A percentile compares a stretch with the other conserved stretches of the same genome.
phyloP scores from a whole-genome alignment of 768 basidiomycete species.

The Galerina sulciceps region DNA sequence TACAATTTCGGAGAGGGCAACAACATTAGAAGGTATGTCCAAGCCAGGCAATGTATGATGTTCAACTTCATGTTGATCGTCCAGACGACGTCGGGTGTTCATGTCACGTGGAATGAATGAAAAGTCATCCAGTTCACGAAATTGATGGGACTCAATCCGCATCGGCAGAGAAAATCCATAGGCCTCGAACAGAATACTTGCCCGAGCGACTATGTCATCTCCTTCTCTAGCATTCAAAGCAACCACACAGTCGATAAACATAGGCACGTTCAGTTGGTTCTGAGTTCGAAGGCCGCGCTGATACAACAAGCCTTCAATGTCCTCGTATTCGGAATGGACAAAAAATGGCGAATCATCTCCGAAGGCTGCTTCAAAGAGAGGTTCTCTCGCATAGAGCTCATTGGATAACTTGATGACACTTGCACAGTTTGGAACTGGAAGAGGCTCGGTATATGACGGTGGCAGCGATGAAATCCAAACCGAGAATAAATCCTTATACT shows the following conservation, averaged over 20 bases:
- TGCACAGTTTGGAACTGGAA: slow-evolving; percentile 39
- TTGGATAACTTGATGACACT: slow-evolving; percentile 25
- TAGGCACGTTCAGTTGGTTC: slow-evolving; percentile 30
- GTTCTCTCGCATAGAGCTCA: slow-evolving; percentile 38
- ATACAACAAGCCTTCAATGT: slow-evolving; percentile 31
- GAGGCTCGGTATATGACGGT: not conserved
- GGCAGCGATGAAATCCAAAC: slow-evolving; percentile 15
- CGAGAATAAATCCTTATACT: slow-evolving; percentile 19
- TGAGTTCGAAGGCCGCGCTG: slow-evolving; percentile 34
- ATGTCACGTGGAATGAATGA: slow-evolving; percentile 45
- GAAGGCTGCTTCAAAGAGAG: slow-evolving; percentile 41
- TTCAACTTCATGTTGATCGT: slow-evolving; percentile 5
- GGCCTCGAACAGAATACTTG: slow-evolving; percentile 33
- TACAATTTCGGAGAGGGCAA: slow-evolving; percentile 34
- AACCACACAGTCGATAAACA: slow-evolving; percentile 40
- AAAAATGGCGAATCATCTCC: slow-evolving; percentile 32
- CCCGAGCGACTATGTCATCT: slow-evolving; percentile 25
- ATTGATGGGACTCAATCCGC: slow-evolving; percentile 24
- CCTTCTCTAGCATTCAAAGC: slow-evolving; percentile 29
- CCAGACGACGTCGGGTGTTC: slow-evolving; percentile 20
- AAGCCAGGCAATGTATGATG: slow-evolving; percentile 10
- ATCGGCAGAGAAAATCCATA: slow-evolving; percentile 41
- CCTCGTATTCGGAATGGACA: slow-evolving; percentile 30
- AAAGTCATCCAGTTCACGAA: slow-evolving; percentile 35
- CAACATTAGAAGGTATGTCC: slow-evolving; percentile 27